phyloP scores from a whole-genome alignment of 2,329 filamentous ascomycete species.

The Cephalotrichum gorgonifer region DNA sequence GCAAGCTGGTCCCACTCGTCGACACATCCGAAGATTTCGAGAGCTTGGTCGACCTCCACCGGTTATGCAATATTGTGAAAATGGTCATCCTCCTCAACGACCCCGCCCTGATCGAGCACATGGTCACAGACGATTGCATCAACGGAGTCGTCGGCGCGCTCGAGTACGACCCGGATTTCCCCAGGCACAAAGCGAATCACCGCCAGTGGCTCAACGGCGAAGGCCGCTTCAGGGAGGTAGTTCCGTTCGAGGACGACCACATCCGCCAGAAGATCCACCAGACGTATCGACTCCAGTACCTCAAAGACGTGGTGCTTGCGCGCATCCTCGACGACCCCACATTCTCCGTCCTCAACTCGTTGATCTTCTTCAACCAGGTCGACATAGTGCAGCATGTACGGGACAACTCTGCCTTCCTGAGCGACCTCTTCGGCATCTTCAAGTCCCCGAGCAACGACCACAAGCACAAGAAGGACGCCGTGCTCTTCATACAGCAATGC shows the following conservation, averaged over 20 bases:
- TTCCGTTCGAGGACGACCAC: constrained; percentile 72
- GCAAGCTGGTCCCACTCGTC: constrained; percentile 76
- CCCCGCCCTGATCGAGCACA: constrained; percentile 84
- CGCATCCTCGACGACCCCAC: constrained; percentile 95
- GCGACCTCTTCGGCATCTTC: constrained; percentile 83
- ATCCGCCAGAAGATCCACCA: constrained; percentile 90
- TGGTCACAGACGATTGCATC: constrained; percentile 81
- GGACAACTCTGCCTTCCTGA: constrained; percentile 64
- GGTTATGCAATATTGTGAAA: constrained; percentile 97
- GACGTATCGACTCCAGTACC: constrained; percentile 89
- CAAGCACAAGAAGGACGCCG: constrained; percentile 81
- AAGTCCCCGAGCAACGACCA: constrained; percentile 50
- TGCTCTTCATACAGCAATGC: constrained; percentile 94
- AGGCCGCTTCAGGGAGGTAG: constrained; percentile 91
- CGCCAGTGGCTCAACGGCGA: constrained; percentile 83
- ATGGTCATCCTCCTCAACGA: constrained; percentile 90
- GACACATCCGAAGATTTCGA: constrained; percentile 86
- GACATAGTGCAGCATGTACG: constrained; percentile 96
- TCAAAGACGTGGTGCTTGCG: constrained; percentile 96
- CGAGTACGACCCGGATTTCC: constrained; percentile 97
- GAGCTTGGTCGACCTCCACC: constrained; percentile 75
- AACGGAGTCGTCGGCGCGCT: constrained; percentile 89
- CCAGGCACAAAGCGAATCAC: constrained; percentile 94
- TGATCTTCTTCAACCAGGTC: constrained; percentile 99
- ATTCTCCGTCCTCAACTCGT: constrained; percentile 91